A percentile compares a stretch with the other conserved stretches of the same genome.
Conservation (phyloP, 2,329 filamentous ascomycete genomes). For the Elsinoe australis region DNA sequence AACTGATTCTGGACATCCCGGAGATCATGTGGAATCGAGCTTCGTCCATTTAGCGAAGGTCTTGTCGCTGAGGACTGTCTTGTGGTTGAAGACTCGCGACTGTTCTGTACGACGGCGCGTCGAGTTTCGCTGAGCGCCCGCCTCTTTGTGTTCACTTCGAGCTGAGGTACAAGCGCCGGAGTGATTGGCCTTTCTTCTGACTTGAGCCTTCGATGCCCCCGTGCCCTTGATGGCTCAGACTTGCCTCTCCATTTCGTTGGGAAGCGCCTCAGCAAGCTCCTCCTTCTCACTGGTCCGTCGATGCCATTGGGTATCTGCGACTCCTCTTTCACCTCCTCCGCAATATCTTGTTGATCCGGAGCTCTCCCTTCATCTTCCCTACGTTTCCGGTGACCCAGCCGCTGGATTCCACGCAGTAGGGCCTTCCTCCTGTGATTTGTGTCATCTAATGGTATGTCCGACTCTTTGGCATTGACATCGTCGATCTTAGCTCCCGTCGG, state of each 20-base stretch:
- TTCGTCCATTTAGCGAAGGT: not conserved
- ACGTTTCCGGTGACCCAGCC: conserved; percentile 1
- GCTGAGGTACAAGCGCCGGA: conserved; percentile 5
- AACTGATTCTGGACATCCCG: conserved; percentile 6
- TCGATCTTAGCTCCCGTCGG: conserved; percentile 1
- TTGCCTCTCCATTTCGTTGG: conserved; percentile 12
- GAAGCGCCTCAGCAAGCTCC: conserved; percentile 10
- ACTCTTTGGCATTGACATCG: not conserved
- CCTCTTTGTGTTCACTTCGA: conserved; percentile 7
- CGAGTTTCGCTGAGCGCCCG: conserved; percentile 10
- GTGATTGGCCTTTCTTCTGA: conserved; percentile 11
- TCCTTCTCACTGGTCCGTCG: not conserved
- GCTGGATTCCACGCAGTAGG: conserved; percentile 1
- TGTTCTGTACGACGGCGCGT: conserved; percentile 2
- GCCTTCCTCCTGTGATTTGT: not conserved
- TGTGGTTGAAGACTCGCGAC: conserved; percentile 3
- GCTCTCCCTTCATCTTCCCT: conserved; percentile 7
- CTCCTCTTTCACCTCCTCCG: not conserved
- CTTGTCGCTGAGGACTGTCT: not conserved
- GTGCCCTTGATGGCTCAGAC: not conserved
- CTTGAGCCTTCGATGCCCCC: conserved; percentile 7
- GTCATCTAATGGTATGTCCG: not conserved
- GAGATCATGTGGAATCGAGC: not conserved
- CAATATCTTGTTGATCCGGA: not conserved
- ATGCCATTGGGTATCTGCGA: not conserved